Evolutionary conservation across 768 basidiomycete species (phyloP).

Genomic region (Collybiopsis luxurians): DNA sequence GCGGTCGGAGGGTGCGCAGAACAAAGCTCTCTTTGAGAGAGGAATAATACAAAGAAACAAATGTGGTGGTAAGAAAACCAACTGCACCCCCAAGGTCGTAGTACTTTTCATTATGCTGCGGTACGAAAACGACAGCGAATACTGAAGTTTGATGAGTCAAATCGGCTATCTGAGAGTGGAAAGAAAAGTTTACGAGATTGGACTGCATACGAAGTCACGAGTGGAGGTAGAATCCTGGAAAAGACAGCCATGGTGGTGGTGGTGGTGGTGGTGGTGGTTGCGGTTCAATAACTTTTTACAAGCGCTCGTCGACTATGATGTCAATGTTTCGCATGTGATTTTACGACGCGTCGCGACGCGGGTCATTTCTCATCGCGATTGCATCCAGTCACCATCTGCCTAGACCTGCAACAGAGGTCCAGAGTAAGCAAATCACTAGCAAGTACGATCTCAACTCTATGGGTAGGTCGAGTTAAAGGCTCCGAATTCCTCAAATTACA

Average conservation of each 20-base stretch:
- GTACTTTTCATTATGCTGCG: conserved; percentile 59
- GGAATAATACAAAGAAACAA: conserved; percentile 63
- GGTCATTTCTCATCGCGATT: too few relatives aligned
- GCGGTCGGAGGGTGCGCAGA: conserved; percentile 31
- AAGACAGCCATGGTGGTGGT: conserved; percentile 40
- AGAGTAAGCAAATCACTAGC: too few relatives aligned
- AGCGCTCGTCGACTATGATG: not conserved
- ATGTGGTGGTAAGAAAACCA: conserved; percentile 63
- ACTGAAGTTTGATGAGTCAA: conserved; percentile 26
- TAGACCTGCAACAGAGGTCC: too few relatives aligned
- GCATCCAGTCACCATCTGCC: too few relatives aligned
- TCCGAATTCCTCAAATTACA: too few relatives aligned
- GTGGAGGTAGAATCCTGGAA: conserved; percentile 49
- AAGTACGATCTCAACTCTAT: too few relatives aligned
- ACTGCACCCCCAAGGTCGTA: conserved; percentile 66
- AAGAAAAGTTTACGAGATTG: conserved; percentile 38
- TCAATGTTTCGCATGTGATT: not conserved
- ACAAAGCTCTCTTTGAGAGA: conserved; percentile 47
- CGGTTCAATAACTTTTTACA: not conserved
- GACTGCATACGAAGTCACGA: conserved; percentile 47
- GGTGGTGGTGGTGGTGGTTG: not conserved
- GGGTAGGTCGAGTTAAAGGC: too few relatives aligned
- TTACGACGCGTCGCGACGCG: too few relatives aligned
- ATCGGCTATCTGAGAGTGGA: not conserved
- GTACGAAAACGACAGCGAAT: conserved; percentile 61